Percentiles rank a stretch among this genome's conserved stretches.
phyloP scores from a whole-genome alignment of 257 asterid genomes.

The Solanum tarijense region DNA sequence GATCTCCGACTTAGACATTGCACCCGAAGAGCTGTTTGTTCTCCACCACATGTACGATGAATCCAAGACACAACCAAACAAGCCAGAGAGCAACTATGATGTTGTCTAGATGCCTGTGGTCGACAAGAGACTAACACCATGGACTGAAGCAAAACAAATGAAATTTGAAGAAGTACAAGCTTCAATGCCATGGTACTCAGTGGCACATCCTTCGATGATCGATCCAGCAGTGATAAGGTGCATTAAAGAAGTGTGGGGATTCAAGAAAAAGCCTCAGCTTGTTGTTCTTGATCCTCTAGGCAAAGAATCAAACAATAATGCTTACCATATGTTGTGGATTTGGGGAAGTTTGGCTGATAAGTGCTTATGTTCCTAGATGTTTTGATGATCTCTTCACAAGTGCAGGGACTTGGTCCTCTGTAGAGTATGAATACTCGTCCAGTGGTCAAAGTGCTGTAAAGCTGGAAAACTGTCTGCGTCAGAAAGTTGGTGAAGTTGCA shows the following conservation, averaged over 20 bases:
- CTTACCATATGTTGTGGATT: slow-evolving; percentile 87
- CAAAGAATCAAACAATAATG: slow-evolving; percentile 49
- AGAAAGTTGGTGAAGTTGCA: too few species aligned
- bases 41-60: slow-evolving; percentile 63
- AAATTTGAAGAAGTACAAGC: slow-evolving; percentile 32
- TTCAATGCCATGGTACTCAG: slow-evolving; percentile 79
- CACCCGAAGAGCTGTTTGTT: slow-evolving; percentile 55
- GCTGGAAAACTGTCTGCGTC: too few species aligned
- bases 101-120: slow-evolving; percentile 75
- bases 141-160: slow-evolving; percentile 12
- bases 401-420: too few species aligned
- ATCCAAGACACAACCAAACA: slow-evolving; percentile 24
- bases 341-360: slow-evolving; percentile 58
- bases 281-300: slow-evolving; percentile 86
- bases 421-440: too few species aligned
- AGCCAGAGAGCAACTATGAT: slow-evolving; percentile 51
- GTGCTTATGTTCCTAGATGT: too few species aligned
- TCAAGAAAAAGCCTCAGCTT: slow-evolving; percentile 58
- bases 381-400: too few species aligned
- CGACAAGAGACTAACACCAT: slow-evolving; percentile 14
- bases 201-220: slow-evolving; percentile 50
- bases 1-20: slow-evolving; percentile 59
- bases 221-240: slow-evolving; percentile 54
- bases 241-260: slow-evolving; percentile 44
- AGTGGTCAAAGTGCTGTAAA: too few species aligned